Evolutionary conservation across 2,329 filamentous ascomycete genomes (phyloP).

Genomic region (Penicillium brevicompactum): DNA sequence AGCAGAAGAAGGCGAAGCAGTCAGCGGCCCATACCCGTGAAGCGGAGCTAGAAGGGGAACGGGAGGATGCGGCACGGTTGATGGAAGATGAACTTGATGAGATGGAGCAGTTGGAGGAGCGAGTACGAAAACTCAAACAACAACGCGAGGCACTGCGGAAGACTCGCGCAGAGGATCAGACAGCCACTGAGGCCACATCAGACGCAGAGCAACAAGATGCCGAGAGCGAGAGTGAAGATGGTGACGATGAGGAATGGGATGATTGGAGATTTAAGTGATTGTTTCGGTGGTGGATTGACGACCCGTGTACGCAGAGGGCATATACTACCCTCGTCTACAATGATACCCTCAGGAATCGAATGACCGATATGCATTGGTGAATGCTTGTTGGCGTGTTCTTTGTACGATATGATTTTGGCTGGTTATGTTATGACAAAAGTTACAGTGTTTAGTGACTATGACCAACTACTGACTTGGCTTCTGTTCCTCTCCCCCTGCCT

Average conservation of each 20-base stretch:
- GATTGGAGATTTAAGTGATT: slow-evolving; percentile 44
- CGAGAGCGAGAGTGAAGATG: slow-evolving; percentile 57
- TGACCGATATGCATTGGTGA: slow-evolving; percentile 18
- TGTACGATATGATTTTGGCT: slow-evolving; percentile 10
- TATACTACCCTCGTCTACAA: slow-evolving; percentile 31
- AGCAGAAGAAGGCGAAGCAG: slow-evolving; percentile 52
- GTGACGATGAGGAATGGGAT: slow-evolving; percentile 56
- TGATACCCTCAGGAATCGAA: slow-evolving; percentile 38
- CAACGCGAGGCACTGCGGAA: slow-evolving; percentile 67
- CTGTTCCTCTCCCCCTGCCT: slow-evolving; percentile 9
- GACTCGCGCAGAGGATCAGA: slow-evolving; percentile 31
- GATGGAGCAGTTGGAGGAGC: slow-evolving; percentile 76
- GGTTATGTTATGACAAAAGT: slow-evolving; percentile 4
- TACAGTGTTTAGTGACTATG: slow-evolving; percentile 6
- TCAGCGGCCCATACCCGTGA: slow-evolving; percentile 48
- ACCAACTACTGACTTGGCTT: slow-evolving; percentile 11
- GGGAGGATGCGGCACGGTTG: slow-evolving; percentile 73
- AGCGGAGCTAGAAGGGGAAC: slow-evolving; percentile 65
- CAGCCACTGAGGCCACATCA: slow-evolving; percentile 29
- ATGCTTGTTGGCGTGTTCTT: slow-evolving; percentile 11
- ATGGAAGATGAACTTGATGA: slow-evolving; percentile 79
- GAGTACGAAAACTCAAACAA: slow-evolving; percentile 69
- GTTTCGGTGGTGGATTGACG: slow-evolving; percentile 21
- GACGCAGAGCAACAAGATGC: slow-evolving; percentile 30
- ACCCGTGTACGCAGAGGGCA: slow-evolving; percentile 26